Percentiles rank a stretch among this genome's conserved stretches.
These are phyloP conservation scores for Bipolaris bicolor DNA, from an alignment of 2,329 filamentous ascomycete species.

Conservation along the genomic window DNA sequence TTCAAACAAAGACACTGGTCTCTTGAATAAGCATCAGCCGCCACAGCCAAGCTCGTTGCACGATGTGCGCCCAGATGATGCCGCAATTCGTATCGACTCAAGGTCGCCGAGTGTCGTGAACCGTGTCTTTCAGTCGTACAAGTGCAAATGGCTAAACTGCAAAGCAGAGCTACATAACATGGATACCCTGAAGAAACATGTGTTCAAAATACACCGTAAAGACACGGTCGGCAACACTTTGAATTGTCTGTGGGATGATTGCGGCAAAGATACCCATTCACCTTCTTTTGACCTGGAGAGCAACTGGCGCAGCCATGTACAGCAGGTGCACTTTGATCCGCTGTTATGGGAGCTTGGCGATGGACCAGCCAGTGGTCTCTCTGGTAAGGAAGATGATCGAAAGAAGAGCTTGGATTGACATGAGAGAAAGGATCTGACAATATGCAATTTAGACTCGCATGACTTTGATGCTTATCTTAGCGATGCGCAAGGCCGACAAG, in stretches of 20 bases:
- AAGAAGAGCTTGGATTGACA: conserved; percentile 2
- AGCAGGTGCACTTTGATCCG: conserved; percentile 58
- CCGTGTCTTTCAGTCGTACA: conserved; percentile 53
- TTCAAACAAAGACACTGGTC: conserved; percentile 25
- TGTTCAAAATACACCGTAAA: conserved; percentile 61
- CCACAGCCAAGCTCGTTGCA: conserved; percentile 36
- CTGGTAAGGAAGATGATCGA: conserved; percentile 57
- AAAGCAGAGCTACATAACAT: conserved; percentile 66
- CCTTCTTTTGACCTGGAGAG: conserved; percentile 48
- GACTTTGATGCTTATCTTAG: conserved; percentile 57
- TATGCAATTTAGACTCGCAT: conserved; percentile 38
- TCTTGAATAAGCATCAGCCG: conserved; percentile 19
- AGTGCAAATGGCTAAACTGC: conserved; percentile 65
- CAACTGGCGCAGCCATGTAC: conserved; percentile 59
- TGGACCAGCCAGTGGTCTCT: conserved; percentile 61
- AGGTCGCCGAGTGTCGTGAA: conserved; percentile 40
- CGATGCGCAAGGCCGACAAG: conserved; percentile 54
- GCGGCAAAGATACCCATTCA: conserved; percentile 40
- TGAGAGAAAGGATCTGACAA: conserved; percentile 26
- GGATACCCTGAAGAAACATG: conserved; percentile 64
- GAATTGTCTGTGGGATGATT: conserved; percentile 56
- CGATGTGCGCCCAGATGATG: conserved; percentile 25
- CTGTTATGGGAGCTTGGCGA: conserved; percentile 66
- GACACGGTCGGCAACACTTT: conserved; percentile 43
- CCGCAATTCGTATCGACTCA: conserved; percentile 36